A percentile compares a stretch with the other conserved stretches of the same genome.
Conservation (phyloP, 1,284 basidiomycete genomes). For the Cronartium ribicola region DNA sequence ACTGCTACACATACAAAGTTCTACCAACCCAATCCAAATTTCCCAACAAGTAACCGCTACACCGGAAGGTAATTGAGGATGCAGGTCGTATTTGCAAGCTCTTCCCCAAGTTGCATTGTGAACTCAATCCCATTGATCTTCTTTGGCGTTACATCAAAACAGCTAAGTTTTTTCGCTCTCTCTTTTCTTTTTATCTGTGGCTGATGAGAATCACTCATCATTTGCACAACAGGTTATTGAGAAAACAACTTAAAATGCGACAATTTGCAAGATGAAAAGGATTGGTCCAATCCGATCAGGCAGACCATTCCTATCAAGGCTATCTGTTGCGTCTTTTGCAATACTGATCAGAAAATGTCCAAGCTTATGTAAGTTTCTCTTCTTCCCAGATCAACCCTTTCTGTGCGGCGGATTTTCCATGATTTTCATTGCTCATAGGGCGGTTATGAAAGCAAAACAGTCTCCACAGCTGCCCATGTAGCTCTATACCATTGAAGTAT, state of each 20-base stretch:
- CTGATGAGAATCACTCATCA: neutral
- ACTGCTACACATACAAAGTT: neutral
- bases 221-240: neutral
- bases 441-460: neutral
- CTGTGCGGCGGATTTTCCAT: neutral
- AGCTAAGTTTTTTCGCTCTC: neutral
- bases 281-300: neutral
- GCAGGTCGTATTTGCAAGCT: conserved; percentile 2
- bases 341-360: neutral
- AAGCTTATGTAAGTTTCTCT: neutral
- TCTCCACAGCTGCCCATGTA: neutral
- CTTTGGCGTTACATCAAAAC: conserved; percentile 13
- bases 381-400: neutral
- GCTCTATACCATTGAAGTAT: conserved; percentile 1
- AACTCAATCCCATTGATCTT: conserved; percentile 13
- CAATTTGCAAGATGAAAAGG: neutral
- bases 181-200: neutral
- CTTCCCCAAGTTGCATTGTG: conserved; percentile 14
- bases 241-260: neutral
- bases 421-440: neutral
- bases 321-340: neutral
- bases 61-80: conserved; percentile 10
- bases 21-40: conserved; percentile 9
- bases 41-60: neutral
- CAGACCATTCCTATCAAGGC: neutral